Conservation (phyloP, 2,329 filamentous ascomycete genomes). For the Aphanoascus verrucosus region DNA sequence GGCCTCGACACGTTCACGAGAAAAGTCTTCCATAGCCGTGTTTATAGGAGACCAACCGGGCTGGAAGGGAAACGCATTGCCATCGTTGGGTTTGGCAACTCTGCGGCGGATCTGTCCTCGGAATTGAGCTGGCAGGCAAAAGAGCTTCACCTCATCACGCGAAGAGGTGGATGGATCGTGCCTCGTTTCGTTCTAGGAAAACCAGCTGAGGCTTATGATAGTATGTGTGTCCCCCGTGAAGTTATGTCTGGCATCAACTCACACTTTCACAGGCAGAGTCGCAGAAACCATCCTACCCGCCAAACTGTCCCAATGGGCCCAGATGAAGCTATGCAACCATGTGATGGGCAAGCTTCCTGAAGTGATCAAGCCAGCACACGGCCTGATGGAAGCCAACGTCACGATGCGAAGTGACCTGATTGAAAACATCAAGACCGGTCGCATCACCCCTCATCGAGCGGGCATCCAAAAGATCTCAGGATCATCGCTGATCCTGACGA, state of each 20-base stretch:
- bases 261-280: slow-evolving; percentile 15
- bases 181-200: slow-evolving; percentile 32
- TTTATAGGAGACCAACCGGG: slow-evolving; percentile 26
- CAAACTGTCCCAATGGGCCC: slow-evolving; percentile 22
- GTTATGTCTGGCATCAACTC: slow-evolving; percentile 17
- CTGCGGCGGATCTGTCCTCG: slow-evolving; percentile 32
- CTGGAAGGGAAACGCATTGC: slow-evolving; percentile 32
- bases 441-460: slow-evolving; percentile 27
- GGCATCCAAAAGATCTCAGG: slow-evolving; percentile 24
- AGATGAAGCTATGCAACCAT: slow-evolving; percentile 24
- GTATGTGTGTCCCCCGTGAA: slow-evolving; percentile 22
- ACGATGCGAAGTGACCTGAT: slow-evolving; percentile 27
- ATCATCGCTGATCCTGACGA: slow-evolving; percentile 22
- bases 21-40: slow-evolving; percentile 31
- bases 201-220: slow-evolving; percentile 29
- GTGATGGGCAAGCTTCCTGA: slow-evolving; percentile 26
- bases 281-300: slow-evolving; percentile 16
- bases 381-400: slow-evolving; percentile 28
- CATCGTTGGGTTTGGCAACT: slow-evolving; percentile 31
- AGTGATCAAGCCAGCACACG: slow-evolving; percentile 27
- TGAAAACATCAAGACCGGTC: slow-evolving; percentile 26
- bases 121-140: slow-evolving; percentile 28
- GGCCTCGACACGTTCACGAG: slow-evolving; percentile 27
- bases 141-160: slow-evolving; percentile 31
- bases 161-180: slow-evolving; percentile 32